Percentiles rank a stretch among this genome's conserved stretches.
Conservation (phyloP, 2,329 filamentous ascomycete genomes). For the Clarireedia sp. region DNA sequence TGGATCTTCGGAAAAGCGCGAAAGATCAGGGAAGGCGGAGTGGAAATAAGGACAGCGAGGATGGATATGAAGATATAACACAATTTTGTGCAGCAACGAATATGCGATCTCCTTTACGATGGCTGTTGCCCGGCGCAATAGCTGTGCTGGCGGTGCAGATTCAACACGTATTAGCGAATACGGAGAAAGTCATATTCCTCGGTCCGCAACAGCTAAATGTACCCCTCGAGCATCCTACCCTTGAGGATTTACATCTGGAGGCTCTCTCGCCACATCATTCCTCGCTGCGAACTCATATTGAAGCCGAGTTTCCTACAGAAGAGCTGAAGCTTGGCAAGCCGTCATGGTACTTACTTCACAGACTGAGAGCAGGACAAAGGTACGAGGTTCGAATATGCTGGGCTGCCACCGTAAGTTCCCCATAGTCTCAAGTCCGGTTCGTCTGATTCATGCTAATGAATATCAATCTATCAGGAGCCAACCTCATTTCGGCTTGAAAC, state of each 20-base stretch:
- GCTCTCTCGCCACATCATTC: constrained; percentile 51
- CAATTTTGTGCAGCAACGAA: too few relatives aligned
- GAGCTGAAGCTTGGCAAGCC: constrained; percentile 47
- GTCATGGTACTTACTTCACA: constrained; percentile 73
- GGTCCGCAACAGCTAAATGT: constrained; percentile 54
- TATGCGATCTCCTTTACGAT: not conserved
- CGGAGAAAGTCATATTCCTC: constrained; percentile 85
- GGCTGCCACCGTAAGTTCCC: constrained; percentile 70
- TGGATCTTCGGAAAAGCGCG: not conserved
- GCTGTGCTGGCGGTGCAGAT: constrained; percentile 17
- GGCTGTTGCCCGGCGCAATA: not conserved
- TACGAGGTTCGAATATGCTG: constrained; percentile 94
- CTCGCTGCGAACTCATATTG: constrained; percentile 54
- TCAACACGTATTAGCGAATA: constrained; percentile 53
- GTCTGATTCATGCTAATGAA: constrained; percentile 4
- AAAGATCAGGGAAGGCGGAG: not conserved
- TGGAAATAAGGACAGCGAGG: not conserved
- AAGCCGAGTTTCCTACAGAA: constrained; percentile 57
- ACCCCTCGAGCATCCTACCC: constrained; percentile 45
- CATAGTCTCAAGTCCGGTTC: not conserved
- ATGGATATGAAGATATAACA: too few relatives aligned
- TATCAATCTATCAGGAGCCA: constrained; percentile 60
- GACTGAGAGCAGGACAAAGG: constrained; percentile 60
- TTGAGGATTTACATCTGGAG: constrained; percentile 55
- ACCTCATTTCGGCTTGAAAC: constrained; percentile 67